phyloP scores from a whole-genome alignment of 345 rosid genomes.

The Eutrema yunnanense region DNA sequence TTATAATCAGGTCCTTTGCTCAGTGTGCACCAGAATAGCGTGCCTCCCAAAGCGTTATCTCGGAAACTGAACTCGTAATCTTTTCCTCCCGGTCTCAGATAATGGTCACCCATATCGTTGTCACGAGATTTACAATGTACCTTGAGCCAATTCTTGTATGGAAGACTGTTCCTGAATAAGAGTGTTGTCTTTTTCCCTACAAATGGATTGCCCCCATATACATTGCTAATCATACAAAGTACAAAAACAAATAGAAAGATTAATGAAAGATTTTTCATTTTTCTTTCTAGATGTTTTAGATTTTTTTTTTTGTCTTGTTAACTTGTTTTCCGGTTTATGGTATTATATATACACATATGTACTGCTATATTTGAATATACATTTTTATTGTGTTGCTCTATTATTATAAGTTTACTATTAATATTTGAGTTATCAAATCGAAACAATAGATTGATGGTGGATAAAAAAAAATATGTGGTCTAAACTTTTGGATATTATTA shows the following conservation, averaged over 20 bases:
- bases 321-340: neutral
- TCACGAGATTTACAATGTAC: conserved; percentile 7
- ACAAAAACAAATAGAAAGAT: conserved; percentile 6
- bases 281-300: neutral
- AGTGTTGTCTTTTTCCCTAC: neutral
- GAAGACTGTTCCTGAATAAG: neutral
- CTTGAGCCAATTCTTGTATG: conserved; percentile 11
- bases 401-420: neutral
- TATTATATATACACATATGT: neutral
- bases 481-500: no score
- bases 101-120: neutral
- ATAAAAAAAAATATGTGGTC: no score
- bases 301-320: neutral
- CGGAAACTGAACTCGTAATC: neutral
- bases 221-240: neutral
- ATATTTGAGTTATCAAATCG: no score
- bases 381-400: neutral
- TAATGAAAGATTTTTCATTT: neutral
- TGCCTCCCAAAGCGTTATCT: neutral
- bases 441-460: no score
- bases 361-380: neutral
- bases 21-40: conserved; percentile 11
- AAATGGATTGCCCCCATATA: neutral
- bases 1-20: conserved; percentile 14
- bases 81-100: neutral